Evolutionary conservation across 345 rosid species (phyloP), one percentile per base, ranked within the genome.

Genomic region (Gossypium mustelinum): DNA sequence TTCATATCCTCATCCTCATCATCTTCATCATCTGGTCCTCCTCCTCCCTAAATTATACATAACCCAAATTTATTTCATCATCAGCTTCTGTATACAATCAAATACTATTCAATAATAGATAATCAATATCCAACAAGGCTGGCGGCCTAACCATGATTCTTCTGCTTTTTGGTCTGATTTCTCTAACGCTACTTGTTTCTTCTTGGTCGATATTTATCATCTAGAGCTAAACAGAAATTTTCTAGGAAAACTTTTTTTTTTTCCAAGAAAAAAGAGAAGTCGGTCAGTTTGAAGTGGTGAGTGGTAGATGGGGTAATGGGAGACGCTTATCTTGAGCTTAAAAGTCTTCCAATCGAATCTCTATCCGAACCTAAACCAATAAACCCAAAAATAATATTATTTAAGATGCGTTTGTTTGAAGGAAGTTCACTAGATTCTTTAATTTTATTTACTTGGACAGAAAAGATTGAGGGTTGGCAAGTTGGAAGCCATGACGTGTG

Each of bases 131-230:
- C 3, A 51, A 44, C 17, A 17, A 11, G 12, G 59, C 45, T 7
- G 45, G 18, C 7, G 5, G 5, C 24, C 7, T 77, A 56, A 89
- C 93, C 93, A 87, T 87, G 82, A 84, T 84, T 84, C 87, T 82
- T 61, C 86, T 75, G 82, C 78, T 84, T 68, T 82, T 83, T 41
- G 86, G 89, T 84, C 77, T 86, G 76, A 86, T 73, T 82, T 84
- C 85, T 61, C 70, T 69, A 20, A 76, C 59, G 10, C 3, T 55
- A 55, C 11, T 77, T 18, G 80, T 65, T 65, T 85, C 72, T 84
- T 85, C 52, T 85, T 89, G 81, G 85, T 88, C 84, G 13, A 45
- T 20, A 67, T 52, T 76, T 54, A 70, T 72, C 78, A 68, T 59
- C 27, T 8, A 11, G 64, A 18, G 17, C 13, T 5, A 27, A 64